Base-by-base conservation (phyloP, 108 stramenopile species). In the Asterionellopsis glacialis region DNA sequence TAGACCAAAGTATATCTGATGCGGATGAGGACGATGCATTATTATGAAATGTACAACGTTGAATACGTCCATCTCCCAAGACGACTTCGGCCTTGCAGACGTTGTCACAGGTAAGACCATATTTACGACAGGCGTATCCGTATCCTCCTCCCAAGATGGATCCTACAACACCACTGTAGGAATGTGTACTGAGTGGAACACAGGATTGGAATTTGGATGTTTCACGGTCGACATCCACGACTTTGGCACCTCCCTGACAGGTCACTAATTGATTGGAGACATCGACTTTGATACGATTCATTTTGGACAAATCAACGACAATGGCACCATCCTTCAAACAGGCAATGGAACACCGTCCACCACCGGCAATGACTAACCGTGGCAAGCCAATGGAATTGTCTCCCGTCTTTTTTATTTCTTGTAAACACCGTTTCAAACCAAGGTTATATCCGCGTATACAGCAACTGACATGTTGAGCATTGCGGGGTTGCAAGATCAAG, bases 301-400 rank as follows among this genome's bases (percentile, higher is more conserved):
- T 61, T 61, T 26, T 12, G 14, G 45, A 61, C 6, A 61, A 45
- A 50, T 61, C 60, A 18, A 61, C 9, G 11, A 61, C 48, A 23
- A 61, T 27, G 45, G 38, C 15, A 26, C 60, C 60, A 13, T 61
- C 60, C 18, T 16, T 61, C 45, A 61, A 47, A 28, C 45, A 7
- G 25, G 22, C 23, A 3, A 50, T 61, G 21, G 60, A 61, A 61
- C 47, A 23, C 3, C 45, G n/a, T n/a, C 60, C 60, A 15, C 60
- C 60, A 22, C 21, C 28, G 1, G 47, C 48, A 48, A 43, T 47
- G 16, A 61, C 13, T 14, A 43, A 11, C 21, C 44, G 60, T 2
- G 47, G 45, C 10, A 16, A 43, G 2, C 15, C 13, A 23, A 18
- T 22, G 4, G 22, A 19, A 6, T 15, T 23, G 2, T 43, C 60